Percentiles rank a stretch among this genome's conserved stretches.
phyloP scores from a whole-genome alignment of 352 stramenopile genomes.

The Pythium aquatile region DNA sequence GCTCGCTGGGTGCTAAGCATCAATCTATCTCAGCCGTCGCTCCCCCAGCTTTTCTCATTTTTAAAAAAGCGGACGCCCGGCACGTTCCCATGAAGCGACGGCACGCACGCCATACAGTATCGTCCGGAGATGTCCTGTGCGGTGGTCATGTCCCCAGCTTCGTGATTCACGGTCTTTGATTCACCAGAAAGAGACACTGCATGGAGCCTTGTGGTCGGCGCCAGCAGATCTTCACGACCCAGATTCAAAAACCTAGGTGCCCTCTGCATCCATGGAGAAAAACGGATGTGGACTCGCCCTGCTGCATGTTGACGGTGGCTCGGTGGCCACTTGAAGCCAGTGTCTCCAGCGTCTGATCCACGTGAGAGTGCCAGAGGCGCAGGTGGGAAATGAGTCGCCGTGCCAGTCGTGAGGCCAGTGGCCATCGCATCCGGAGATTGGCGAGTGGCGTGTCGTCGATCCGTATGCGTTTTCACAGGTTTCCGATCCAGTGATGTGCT shows the following conservation, averaged over 20 bases:
- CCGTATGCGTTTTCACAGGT: neutral
- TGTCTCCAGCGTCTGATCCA: neutral
- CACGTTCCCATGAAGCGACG: slow-evolving; percentile 5
- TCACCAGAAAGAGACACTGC: neutral
- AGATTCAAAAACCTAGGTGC: neutral
- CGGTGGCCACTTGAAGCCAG: slow-evolving; percentile 5
- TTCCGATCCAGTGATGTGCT: neutral
- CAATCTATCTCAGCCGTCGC: neutral
- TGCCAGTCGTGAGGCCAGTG: neutral
- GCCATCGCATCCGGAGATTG: slow-evolving; percentile 3
- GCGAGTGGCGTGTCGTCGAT: neutral
- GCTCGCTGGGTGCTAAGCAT: no score
- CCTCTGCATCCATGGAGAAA: neutral
- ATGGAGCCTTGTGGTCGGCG: neutral
- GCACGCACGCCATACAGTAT: neutral
- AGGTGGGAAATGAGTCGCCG: neutral
- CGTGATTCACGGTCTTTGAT: neutral
- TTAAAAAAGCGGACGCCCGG: slow-evolving; percentile 5
- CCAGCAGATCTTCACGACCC: neutral
- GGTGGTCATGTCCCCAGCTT: neutral
- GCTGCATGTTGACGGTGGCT: neutral
- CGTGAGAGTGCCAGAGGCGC: neutral
- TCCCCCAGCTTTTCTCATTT: neutral
- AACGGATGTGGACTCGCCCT: neutral
- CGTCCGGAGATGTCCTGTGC: neutral